A percentile compares a stretch with the other conserved stretches of the same genome.
These are phyloP conservation scores for Exsudoporus floridanus DNA, from an alignment of 1,284 basidiomycete genomes.

Conservation along the genomic window DNA sequence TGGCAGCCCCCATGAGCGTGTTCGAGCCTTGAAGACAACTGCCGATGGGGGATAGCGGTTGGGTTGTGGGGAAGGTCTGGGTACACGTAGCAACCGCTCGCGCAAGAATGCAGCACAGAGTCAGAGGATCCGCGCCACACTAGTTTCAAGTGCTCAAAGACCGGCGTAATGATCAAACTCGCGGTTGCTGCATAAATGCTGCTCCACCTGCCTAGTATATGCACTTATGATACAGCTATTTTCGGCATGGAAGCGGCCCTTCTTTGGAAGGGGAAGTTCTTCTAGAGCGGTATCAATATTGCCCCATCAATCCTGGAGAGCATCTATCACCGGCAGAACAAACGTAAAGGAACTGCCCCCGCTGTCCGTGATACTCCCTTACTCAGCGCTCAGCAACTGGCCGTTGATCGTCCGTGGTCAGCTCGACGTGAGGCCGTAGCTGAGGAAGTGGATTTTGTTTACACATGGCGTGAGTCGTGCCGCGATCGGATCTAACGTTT, in stretches of 20 bases:
- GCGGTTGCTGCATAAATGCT: not conserved
- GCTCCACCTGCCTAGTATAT: slow-evolving; percentile 18
- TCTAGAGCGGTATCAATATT: too few species aligned
- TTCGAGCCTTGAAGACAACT: not conserved
- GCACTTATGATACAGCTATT: not conserved
- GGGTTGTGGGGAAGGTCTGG: not conserved
- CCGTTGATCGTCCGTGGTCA: not conserved
- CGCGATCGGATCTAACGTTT: slow-evolving; percentile 10
- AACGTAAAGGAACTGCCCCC: not conserved
- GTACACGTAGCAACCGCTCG: not conserved
- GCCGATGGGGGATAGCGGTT: not conserved
- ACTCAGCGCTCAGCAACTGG: slow-evolving; percentile 1
- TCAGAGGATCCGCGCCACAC: not conserved
- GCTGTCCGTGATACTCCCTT: not conserved
- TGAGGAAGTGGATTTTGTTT: not conserved
- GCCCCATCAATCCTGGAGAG: not conserved
- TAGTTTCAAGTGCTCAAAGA: slow-evolving; percentile 1
- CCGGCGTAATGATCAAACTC: not conserved
- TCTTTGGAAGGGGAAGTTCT: not conserved
- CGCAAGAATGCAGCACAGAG: not conserved
- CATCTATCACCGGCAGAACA: not conserved
- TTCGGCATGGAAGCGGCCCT: not conserved
- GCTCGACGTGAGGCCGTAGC: not conserved
- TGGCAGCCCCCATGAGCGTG: not conserved
- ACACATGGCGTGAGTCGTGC: not conserved